Evolutionary conservation across 768 basidiomycete genomes (phyloP), one percentile per base, ranked within the genome.

Genomic region (Lentinula lateritia): DNA sequence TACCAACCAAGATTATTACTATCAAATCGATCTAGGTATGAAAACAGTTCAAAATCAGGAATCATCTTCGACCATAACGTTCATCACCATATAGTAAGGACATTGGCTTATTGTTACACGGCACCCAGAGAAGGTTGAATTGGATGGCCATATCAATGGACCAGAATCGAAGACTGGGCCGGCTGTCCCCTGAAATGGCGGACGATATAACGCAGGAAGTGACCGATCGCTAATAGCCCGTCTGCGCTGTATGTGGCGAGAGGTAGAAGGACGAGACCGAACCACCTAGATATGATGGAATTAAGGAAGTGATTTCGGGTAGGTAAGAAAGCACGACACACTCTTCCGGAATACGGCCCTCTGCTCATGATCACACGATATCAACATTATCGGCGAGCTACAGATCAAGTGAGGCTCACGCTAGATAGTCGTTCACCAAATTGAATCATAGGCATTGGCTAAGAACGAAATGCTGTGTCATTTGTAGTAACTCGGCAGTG

Each of bases 111-210:
- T 71, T 66, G 5, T 74, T 75, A 80, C 83, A 85, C 0, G 89
- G 89, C 82, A 87, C 87, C 90, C 89, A 91, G 71, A 89, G 88
- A 10, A 90, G 75, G 35, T 79, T 79, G 70, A 90, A 90, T 66
- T 92, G 89, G 61, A 91, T 89, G 66, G 84, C 85, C 52, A 90
- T 77, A 68, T 92, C 89, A 61, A 92, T 92, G 3, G 88, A 85
- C 20, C n/a, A 89, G 73, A 16, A 81, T 73, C 0, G 74, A 73
- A 3, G 74, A 70, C 42, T 72, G 69, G 8, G 67, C 66, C 67
- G 81, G 73, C 64, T 80, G 70, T 58, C 78, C 74, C 35, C 73
- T 73, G 55, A 80, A 35, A 35, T 18, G 18, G 1, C 23, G 39
- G 28, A 34, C 18, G 58, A 80, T 67, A 8, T 1, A 39, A 13